A percentile compares a stretch with the other conserved stretches of the same genome.
These are phyloP conservation scores for Pythium rishiriense DNA, from an alignment of 352 stramenopile genomes.

Conservation along the genomic window DNA sequence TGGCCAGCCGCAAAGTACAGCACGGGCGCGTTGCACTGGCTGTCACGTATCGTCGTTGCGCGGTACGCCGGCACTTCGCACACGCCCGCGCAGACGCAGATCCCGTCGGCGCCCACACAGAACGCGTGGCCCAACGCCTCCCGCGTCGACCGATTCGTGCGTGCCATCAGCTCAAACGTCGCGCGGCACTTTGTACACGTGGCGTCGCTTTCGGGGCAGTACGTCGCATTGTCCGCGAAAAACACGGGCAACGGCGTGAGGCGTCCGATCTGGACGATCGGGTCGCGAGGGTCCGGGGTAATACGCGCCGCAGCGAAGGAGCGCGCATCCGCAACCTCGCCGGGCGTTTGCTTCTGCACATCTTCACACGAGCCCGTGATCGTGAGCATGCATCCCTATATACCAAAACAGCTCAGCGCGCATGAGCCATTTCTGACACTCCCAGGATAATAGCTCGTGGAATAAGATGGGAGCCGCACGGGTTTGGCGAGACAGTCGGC, in stretches of 20 bases:
- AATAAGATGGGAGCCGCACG: not conserved
- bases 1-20: not conserved
- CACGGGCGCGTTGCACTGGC: not conserved
- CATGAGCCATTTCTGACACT: no score
- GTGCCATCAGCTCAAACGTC: not conserved
- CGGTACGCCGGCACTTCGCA: constrained; percentile 9
- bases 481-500: constrained; percentile 11
- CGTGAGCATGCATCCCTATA: constrained; percentile 6
- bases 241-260: not conserved
- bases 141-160: not conserved
- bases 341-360: not conserved
- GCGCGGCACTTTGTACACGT: constrained; percentile 2
- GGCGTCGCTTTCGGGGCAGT: not conserved
- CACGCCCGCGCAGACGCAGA: constrained; percentile 4
- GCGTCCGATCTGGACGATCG: not conserved
- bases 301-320: no score
- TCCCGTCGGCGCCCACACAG: not conserved
- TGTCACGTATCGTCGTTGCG: not conserved
- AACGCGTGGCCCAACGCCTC: not conserved
- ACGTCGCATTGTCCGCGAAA: constrained; percentile 1
- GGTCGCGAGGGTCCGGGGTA: no score
- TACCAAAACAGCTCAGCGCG: no score
- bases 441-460: no score
- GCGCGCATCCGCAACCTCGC: no score
- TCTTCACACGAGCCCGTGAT: not conserved